Evolutionary conservation across 1,284 basidiomycete genomes (phyloP).

Genomic region (Filobasidium uniguttulatum): DNA sequence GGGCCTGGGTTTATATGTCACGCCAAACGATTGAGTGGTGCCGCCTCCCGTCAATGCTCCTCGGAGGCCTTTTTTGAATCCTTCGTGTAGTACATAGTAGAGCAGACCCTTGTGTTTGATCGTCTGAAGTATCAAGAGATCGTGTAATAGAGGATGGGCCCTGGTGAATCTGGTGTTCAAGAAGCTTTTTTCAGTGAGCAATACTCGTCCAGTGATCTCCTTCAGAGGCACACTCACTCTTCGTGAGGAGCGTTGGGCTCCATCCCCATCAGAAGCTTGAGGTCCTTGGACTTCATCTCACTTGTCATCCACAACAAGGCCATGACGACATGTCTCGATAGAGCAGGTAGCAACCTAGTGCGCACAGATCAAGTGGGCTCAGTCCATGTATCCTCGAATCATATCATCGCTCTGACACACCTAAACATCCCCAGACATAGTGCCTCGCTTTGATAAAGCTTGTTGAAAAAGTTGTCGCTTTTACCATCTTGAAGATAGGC

Average conservation of each 20-base stretch:
- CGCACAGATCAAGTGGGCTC: not conserved
- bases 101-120: conserved; percentile 38
- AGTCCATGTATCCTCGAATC: not conserved
- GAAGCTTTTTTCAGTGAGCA: conserved; percentile 3
- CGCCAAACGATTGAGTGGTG: conserved; percentile 78
- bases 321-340: conserved; percentile 83
- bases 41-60: conserved; percentile 88
- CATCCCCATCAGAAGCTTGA: conserved; percentile 68
- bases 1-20: conserved; percentile 49
- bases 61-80: conserved; percentile 65
- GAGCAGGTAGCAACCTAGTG: conserved; percentile 62
- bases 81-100: conserved; percentile 50
- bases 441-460: conserved; percentile 77
- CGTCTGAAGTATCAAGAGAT: conserved; percentile 57
- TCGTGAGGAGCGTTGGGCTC: conserved; percentile 28
- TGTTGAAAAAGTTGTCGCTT: conserved; percentile 64
- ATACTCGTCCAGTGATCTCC: not conserved
- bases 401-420: conserved; percentile 36
- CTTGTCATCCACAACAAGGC: conserved; percentile 83
- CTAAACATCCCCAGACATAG: conserved; percentile 89
- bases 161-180: conserved; percentile 48
- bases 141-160: conserved; percentile 51
- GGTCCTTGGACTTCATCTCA: conserved; percentile 52
- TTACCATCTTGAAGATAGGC: conserved; percentile 67
- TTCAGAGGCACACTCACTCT: conserved; percentile 16